A percentile compares a stretch with the other conserved stretches of the same genome.
phyloP scores from a whole-genome alignment of 2,329 filamentous ascomycete species.

The Diaporthe sp. region DNA sequence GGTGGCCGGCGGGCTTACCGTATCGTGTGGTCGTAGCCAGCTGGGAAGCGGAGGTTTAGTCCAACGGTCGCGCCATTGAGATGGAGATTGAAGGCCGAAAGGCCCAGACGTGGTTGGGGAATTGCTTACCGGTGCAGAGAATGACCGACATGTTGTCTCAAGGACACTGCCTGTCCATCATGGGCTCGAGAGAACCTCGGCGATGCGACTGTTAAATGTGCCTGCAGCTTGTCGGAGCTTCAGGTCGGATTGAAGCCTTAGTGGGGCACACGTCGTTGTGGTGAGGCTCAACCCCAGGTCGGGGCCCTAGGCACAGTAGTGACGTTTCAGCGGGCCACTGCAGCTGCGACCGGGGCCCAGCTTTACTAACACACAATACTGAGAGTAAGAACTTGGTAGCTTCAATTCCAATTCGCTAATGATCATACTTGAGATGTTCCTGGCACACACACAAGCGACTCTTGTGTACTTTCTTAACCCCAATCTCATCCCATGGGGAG shows the following conservation, averaged over 20 bases:
- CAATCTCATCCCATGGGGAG: background rate
- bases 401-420: background rate
- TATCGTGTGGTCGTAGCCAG: conserved; percentile 75
- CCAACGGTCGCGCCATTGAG: conserved; percentile 23
- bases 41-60: conserved; percentile 52
- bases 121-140: conserved; percentile 69
- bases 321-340: conserved; percentile 14
- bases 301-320: conserved; percentile 19
- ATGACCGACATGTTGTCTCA: conserved; percentile 69
- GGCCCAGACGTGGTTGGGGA: background rate
- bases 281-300: conserved; percentile 36
- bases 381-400: background rate
- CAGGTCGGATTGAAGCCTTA: conserved; percentile 30
- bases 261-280: conserved; percentile 22
- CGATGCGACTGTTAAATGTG: background rate
- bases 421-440: background rate
- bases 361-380: background rate
- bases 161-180: conserved; percentile 38
- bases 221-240: conserved; percentile 25
- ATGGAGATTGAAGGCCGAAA: background rate
- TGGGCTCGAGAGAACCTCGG: conserved; percentile 36
- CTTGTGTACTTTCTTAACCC: background rate
- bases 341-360: background rate
- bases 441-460: background rate
- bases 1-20: conserved; percentile 56